Base-by-base conservation (phyloP, 345 rosid species). In the Schrenkiella parvula region DNA sequence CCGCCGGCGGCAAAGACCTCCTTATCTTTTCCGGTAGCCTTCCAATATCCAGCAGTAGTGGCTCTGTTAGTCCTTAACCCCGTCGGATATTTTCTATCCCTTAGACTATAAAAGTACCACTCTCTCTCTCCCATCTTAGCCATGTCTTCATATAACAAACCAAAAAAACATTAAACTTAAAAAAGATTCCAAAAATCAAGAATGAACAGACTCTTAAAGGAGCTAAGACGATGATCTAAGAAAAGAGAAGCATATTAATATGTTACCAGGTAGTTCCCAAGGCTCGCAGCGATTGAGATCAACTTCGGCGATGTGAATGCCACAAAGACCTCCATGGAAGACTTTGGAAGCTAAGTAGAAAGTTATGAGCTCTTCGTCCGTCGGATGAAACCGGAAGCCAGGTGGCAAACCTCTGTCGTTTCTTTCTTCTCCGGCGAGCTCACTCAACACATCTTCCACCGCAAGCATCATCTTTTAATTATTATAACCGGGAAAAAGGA, bases 271-370 rank as follows among this genome's bases (percentile, higher is more conserved):
- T 35, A 95, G 97, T 70, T 95, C 98, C 99, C 99, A 95, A 10
- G 98, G 99, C 48, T 95, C 99, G 35, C 97, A 95, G 29, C 92
- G 80, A 65, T 95, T 92, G 42, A 95, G 97, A 71, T 95, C 98
- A 78, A 95, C 84, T 78, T 95, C 99, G 12, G 90, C 84, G 4
- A 95, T 88, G 44, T 87, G 82, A 3, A 95, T 72, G 12, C 93
- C 99, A 35, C 82, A 84, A 38, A 91, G 86, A 75, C 72, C 72
- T 26, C 96, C 95, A 64, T 84, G 77, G 52, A 91, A 87, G 63
- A 95, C 88, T 80, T 95, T 95, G 0, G 99, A 87, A 66, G 93
- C 96, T 21, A 95, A 76, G 76, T 95, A 95, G 71, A 89, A 95
- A 11, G 92, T 88, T 19, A 95, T 75, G 52, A 95, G 98, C 71